Base-by-base conservation (phyloP, 78 protist genomes). In the Trichosphaerium sp. region DNA sequence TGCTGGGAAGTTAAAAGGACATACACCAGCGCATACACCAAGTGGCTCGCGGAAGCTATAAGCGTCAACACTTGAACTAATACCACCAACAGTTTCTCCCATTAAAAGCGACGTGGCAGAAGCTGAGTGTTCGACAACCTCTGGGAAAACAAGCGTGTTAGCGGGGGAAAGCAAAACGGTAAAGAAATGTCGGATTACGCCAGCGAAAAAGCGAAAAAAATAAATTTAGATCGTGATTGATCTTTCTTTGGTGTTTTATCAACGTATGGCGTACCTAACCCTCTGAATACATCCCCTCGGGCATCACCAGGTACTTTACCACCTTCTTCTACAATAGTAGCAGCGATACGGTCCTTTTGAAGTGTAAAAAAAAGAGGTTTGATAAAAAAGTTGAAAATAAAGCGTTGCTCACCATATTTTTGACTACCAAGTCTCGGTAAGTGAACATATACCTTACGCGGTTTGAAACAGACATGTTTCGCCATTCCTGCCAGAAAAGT, bases 261-360 rank as follows among this genome's bases (percentile, higher is more conserved):
- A 18, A 44, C 18, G 51, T 44, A 18, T 18, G 51, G 6, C 10
- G 32, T 35, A 34, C 70, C 84, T 31, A 80, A 54, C 52, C 92
- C 92, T 28, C 92, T 71, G 62, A 87, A 80, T 4, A 87, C 88
- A 60, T 87, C 92, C 39, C 92, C 92, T 54, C 67, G 61, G 21
- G 97, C 97, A 39, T 95, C 99, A 11, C 87, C 90, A 0, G 88
- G 65, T 21, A 96, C 90, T 91, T 95, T 95, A 62, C 99, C 99
- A 61, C 90, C 95, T 81, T 92, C 96, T 28, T 69, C 64, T 12
- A 89, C 77, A 65, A 94, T 86, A 59, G 48, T 10, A 34, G 69
- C 43, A 8, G 94, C 96, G 10, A 92, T 43, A 34, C 78, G 69
- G 56, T 51, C n/a, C 63, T 51, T 49, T 4, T n/a, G 48, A 14